Evolutionary conservation across 495 filamentous ascomycete genomes (phyloP).

Genomic region (Penicillium crystallinum): DNA sequence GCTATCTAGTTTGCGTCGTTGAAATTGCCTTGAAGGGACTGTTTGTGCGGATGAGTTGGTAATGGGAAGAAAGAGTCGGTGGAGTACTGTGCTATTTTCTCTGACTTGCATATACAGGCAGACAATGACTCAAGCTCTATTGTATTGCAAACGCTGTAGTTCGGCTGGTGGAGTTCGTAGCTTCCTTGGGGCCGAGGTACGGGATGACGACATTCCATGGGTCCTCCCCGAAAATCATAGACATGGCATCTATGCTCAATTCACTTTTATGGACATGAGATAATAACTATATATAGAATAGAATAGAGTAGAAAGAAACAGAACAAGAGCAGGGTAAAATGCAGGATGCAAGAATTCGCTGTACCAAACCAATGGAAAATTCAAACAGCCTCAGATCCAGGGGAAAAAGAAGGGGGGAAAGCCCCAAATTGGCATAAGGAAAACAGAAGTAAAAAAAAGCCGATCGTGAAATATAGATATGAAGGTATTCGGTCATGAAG

Average conservation of each 20-base stretch:
- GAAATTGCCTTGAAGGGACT: background rate
- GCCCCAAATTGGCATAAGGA: background rate
- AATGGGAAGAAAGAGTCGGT: background rate
- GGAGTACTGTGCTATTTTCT: too few species aligned
- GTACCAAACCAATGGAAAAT: background rate
- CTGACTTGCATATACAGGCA: too few species aligned
- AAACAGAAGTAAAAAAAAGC: slow-evolving; percentile 1
- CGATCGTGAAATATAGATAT: slow-evolving; percentile 20
- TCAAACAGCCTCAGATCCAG: slow-evolving; percentile 1
- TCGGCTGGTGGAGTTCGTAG: background rate
- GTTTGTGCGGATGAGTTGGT: background rate
- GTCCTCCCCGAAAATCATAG: background rate
- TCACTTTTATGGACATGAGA: background rate
- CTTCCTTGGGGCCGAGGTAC: slow-evolving; percentile 7
- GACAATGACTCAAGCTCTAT: too few species aligned
- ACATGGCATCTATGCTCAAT: background rate
- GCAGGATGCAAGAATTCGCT: background rate
- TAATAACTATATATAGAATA: background rate
- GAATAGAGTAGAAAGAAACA: background rate
- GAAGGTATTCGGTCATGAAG: slow-evolving; percentile 26
- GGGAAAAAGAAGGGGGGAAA: slow-evolving; percentile 4
- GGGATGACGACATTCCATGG: slow-evolving; percentile 18
- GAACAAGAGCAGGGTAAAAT: background rate
- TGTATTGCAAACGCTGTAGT: too few species aligned
- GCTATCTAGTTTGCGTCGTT: background rate